phyloP scores from a whole-genome alignment of 2,329 filamentous ascomycete genomes.

The Xylaria sp. region DNA sequence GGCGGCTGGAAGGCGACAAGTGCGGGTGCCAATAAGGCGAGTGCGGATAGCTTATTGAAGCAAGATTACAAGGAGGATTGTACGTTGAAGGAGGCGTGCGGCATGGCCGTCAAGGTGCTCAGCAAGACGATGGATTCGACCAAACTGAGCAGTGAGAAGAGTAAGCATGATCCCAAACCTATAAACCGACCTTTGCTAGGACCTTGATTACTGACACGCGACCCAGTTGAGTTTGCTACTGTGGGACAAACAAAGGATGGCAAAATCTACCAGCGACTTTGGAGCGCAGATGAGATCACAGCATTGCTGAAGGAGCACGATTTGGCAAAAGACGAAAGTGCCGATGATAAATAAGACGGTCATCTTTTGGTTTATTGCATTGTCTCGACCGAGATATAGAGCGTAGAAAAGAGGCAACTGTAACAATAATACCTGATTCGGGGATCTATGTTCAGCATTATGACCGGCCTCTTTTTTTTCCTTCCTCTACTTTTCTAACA shows the following conservation, averaged over 20 bases:
- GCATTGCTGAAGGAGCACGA: conserved; percentile 94
- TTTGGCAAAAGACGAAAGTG: conserved; percentile 84
- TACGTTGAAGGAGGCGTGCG: conserved; percentile 94
- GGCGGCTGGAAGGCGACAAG: conserved; percentile 99
- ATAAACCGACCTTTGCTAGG: background rate
- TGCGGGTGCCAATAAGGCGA: conserved; percentile 97
- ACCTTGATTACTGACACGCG: conserved; percentile 32
- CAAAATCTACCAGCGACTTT: conserved; percentile 97
- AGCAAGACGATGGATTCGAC: conserved; percentile 99
- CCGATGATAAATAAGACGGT: conserved; percentile 69
- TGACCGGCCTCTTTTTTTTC: background rate
- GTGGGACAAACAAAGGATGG: conserved; percentile 95
- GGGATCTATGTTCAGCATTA: conserved; percentile 9
- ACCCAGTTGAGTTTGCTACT: conserved; percentile 93
- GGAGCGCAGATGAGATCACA: conserved; percentile 97
- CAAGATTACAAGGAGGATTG: conserved; percentile 99
- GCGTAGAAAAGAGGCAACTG: conserved; percentile 37
- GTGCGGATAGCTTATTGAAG: conserved; percentile 95
- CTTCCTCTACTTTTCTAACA: background rate
- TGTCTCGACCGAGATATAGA: conserved; percentile 34
- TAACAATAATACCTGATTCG: conserved; percentile 39
- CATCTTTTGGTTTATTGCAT: conserved; percentile 19
- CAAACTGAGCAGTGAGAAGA: conserved; percentile 99
- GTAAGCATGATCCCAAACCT: conserved; percentile 64
- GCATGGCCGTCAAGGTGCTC: conserved; percentile 96